Conservation (phyloP, 2,329 filamentous ascomycete genomes). For the Graphiopsis chlorocephala region DNA sequence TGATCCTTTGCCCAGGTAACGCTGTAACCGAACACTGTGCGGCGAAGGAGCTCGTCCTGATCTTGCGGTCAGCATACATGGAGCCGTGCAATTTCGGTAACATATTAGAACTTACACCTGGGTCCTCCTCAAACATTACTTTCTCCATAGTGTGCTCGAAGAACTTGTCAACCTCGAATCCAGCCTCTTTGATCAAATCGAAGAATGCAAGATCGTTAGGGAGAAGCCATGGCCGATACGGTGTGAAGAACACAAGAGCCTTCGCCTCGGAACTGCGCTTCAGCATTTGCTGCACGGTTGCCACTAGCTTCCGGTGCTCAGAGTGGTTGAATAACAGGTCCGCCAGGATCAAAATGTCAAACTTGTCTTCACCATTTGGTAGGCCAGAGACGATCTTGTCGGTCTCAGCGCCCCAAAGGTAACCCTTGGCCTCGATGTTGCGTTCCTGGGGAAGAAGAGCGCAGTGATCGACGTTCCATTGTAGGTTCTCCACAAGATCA, state of each 20-base stretch:
- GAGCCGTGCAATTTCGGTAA: neutral
- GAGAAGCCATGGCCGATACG: constrained; percentile 86
- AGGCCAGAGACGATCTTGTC: constrained; percentile 59
- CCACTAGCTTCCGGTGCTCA: constrained; percentile 75
- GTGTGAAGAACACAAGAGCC: constrained; percentile 89
- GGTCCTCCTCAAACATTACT: constrained; percentile 86
- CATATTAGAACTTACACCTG: constrained; percentile 55
- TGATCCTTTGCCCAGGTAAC: constrained; percentile 56
- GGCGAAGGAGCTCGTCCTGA: constrained; percentile 71
- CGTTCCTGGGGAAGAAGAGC: constrained; percentile 39
- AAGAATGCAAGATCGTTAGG: constrained; percentile 87
- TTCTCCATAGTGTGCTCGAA: constrained; percentile 79
- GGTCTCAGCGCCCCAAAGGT: constrained; percentile 75
- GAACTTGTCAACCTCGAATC: constrained; percentile 75
- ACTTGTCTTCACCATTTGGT: constrained; percentile 46
- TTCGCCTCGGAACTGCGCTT: constrained; percentile 53
- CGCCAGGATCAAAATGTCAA: constrained; percentile 81
- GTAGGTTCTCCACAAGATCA: constrained; percentile 77
- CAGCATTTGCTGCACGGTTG: constrained; percentile 67
- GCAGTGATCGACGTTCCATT: constrained; percentile 67
- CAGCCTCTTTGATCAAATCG: constrained; percentile 66
- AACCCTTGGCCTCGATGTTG: constrained; percentile 56
- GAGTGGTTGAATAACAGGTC: constrained; percentile 90
- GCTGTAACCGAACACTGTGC: constrained; percentile 78
- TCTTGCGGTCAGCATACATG: neutral